Evolutionary conservation across 2,329 filamentous ascomycete genomes (phyloP).

Genomic region (Trichoderma sp.): DNA sequence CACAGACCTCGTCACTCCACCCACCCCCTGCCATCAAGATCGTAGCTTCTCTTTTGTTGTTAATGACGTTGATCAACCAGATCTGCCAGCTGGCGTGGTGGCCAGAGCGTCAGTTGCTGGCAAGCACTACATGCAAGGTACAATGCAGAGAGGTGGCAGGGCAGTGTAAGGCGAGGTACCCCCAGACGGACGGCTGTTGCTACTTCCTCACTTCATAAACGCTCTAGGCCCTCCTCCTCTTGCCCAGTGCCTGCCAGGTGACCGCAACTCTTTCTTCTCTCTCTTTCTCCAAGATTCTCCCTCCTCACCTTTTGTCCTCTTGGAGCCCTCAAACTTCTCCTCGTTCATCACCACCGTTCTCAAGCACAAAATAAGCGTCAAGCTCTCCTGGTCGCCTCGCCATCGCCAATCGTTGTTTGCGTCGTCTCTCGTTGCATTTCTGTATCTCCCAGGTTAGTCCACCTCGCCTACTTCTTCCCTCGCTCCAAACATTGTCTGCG

Average conservation of each 20-base stretch:
- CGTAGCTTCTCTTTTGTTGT: background rate
- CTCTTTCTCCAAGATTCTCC: background rate
- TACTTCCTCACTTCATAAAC: slow-evolving; percentile 6
- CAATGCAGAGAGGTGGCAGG: background rate
- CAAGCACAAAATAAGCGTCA: slow-evolving; percentile 3
- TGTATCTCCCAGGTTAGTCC: slow-evolving; percentile 24
- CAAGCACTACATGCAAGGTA: background rate
- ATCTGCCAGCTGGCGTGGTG: slow-evolving; percentile 13
- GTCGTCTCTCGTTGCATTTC: slow-evolving; percentile 25
- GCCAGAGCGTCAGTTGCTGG: background rate
- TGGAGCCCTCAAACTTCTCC: background rate
- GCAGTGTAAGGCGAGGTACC: background rate
- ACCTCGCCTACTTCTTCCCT: slow-evolving; percentile 1
- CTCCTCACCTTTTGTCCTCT: background rate
- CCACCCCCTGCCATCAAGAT: background rate
- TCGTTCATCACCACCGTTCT: slow-evolving; percentile 9
- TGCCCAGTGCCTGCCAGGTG: background rate
- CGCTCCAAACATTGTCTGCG: slow-evolving; percentile 5
- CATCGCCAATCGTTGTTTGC: slow-evolving; percentile 24
- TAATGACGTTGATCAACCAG: slow-evolving; percentile 6
- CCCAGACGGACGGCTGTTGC: background rate
- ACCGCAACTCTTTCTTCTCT: background rate
- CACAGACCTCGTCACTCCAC: background rate
- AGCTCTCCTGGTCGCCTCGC: slow-evolving; percentile 11
- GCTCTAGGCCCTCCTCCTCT: background rate